These are phyloP conservation scores for Naganishia albida DNA, from an alignment of 1,284 basidiomycete species.

Conservation along the genomic window DNA sequence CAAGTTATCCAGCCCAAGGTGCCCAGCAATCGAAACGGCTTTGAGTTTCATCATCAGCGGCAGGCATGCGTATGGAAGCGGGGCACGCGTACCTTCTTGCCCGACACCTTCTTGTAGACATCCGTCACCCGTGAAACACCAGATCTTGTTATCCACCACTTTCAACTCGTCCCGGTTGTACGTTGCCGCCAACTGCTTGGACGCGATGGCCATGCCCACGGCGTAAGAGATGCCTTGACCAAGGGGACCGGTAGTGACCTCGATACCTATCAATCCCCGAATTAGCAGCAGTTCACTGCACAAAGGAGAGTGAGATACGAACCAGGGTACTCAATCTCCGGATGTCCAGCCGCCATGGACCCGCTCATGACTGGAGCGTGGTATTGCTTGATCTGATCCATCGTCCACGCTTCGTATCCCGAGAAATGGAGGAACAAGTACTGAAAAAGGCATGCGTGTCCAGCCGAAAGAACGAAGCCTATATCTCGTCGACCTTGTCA, in stretches of 20 bases:
- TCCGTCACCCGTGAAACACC: constrained; percentile 53
- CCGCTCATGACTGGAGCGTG: constrained; percentile 42
- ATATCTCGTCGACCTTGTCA: neutral
- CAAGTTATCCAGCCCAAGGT: constrained; percentile 50
- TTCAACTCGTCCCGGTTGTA: constrained; percentile 46
- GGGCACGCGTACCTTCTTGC: constrained; percentile 62
- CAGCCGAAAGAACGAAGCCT: constrained; percentile 50
- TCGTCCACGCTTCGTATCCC: constrained; percentile 48
- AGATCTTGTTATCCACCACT: constrained; percentile 45
- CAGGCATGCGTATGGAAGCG: neutral
- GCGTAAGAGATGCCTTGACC: constrained; percentile 72
- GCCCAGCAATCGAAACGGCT: constrained; percentile 51
- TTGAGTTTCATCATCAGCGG: neutral
- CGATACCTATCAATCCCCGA: constrained; percentile 43
- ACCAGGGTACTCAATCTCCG: constrained; percentile 45
- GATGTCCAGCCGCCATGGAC: constrained; percentile 47
- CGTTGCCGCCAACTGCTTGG: constrained; percentile 44
- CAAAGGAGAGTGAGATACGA: too few relatives aligned
- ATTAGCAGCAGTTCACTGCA: too few relatives aligned
- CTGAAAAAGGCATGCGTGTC: constrained; percentile 51
- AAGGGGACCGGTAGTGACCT: constrained; percentile 88
- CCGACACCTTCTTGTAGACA: constrained; percentile 54
- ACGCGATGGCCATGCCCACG: constrained; percentile 48
- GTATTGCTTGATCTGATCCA: constrained; percentile 49
- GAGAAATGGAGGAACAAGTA: constrained; percentile 52